A percentile compares a stretch with the other conserved stretches of the same genome.
These are phyloP conservation scores for Magnolia sinica DNA, from an alignment of 164 flowering plant genomes.

Conservation along the genomic window DNA sequence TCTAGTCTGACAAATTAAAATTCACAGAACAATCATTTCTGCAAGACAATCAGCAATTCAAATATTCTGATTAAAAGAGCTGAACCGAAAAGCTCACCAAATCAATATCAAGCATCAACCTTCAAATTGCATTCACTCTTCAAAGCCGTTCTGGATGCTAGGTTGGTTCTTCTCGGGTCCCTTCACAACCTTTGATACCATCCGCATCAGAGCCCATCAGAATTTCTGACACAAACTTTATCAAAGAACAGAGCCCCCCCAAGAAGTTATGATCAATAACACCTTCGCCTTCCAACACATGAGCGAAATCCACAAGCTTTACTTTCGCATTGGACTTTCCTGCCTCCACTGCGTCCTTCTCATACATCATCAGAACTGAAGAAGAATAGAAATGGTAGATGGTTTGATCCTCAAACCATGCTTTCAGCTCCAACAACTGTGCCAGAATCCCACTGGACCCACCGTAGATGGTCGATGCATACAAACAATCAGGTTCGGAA, in stretches of 20 bases:
- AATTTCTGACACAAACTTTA: slow-evolving; percentile 67
- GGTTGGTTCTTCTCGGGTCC: neutral
- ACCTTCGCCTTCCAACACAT: slow-evolving; percentile 65
- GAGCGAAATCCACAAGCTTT: slow-evolving; percentile 90
- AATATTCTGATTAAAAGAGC: neutral
- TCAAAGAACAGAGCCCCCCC: slow-evolving; percentile 91
- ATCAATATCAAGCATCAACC: neutral
- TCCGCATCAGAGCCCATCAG: slow-evolving; percentile 25
- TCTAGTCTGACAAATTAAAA: neutral
- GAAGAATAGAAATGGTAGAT: slow-evolving; percentile 67
- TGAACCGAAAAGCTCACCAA: neutral
- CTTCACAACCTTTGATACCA: slow-evolving; percentile 1
- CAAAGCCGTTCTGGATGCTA: neutral
- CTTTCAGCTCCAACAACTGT: slow-evolving; percentile 70
- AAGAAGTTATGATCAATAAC: slow-evolving; percentile 89
- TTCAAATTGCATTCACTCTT: neutral
- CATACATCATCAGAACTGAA: slow-evolving; percentile 70
- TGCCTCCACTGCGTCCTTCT: slow-evolving; percentile 31
- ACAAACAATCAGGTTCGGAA: slow-evolving; percentile 48
- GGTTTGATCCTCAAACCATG: slow-evolving; percentile 92
- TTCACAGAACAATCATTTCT: neutral
- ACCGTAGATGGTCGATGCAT: slow-evolving; percentile 61
- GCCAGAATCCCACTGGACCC: slow-evolving; percentile 69
- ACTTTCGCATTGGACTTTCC: slow-evolving; percentile 42
- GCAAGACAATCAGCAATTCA: neutral